Conservation (phyloP, 192 early-diverging fungal genomes). For the Linnemannia schmuckeri region DNA sequence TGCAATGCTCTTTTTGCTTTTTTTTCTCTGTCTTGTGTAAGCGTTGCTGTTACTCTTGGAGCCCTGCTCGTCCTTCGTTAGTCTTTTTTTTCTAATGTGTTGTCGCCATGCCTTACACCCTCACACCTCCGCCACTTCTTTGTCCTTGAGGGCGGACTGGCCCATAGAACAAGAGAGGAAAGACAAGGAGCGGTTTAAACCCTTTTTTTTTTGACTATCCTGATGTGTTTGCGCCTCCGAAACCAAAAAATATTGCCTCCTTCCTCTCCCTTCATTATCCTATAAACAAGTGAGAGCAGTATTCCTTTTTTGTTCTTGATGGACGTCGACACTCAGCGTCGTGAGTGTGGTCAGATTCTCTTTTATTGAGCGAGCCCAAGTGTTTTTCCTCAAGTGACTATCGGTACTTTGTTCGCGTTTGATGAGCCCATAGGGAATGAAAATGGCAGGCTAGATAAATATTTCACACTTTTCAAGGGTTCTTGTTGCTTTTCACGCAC, state of each 20-base stretch:
- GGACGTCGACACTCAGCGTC: no score
- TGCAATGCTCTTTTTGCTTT: not conserved
- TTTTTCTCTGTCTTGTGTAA: conserved; percentile 2
- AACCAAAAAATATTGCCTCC: not conserved
- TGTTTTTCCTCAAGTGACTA: not conserved
- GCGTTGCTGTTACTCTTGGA: not conserved
- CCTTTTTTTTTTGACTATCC: not conserved
- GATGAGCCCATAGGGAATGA: not conserved
- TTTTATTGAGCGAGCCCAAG: no score
- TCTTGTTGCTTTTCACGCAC: not conserved
- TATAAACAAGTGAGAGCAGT: not conserved
- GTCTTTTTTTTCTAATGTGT: not conserved
- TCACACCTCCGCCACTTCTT: not conserved
- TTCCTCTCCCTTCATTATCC: not conserved
- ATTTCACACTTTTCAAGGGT: not conserved
- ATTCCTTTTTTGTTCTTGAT: not conserved
- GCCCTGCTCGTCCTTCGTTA: not conserved
- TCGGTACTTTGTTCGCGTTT: not conserved
- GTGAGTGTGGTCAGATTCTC: no score
- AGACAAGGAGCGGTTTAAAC: not conserved
- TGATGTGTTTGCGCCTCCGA: conserved; percentile 1
- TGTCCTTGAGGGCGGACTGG: not conserved
- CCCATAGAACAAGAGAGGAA: not conserved
- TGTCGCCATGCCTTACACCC: not conserved
- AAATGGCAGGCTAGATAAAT: not conserved